A percentile compares a stretch with the other conserved stretches of the same genome.
Evolutionary conservation across 192 early-diverging fungal genomes (phyloP).

Genomic region (Coemansia sp.): DNA sequence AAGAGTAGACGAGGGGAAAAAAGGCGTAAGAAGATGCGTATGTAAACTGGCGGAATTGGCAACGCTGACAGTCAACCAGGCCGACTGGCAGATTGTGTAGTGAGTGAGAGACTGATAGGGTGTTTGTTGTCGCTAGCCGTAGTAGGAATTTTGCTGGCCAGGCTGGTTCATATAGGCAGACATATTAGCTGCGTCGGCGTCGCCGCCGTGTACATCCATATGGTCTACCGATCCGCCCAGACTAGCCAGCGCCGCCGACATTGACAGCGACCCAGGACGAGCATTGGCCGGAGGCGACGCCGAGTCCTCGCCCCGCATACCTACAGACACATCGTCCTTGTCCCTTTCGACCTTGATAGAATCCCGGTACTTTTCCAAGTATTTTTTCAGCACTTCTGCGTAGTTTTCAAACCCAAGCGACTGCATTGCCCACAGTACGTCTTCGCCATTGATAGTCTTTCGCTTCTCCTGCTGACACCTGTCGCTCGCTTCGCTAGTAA

Average conservation of each 20-base stretch:
- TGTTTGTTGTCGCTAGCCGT: constrained; percentile 27
- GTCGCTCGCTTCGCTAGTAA: constrained; percentile 97
- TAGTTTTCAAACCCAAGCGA: constrained; percentile 99
- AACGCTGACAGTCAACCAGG: neutral
- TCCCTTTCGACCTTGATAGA: constrained; percentile 57
- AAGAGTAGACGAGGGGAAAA: neutral
- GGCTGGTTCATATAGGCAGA: constrained; percentile 51
- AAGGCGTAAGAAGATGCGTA: neutral
- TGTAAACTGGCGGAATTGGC: neutral
- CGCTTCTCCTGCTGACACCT: constrained; percentile 93
- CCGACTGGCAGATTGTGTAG: neutral
- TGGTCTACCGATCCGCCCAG: constrained; percentile 27
- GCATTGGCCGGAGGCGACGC: constrained; percentile 27
- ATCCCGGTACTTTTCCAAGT: constrained; percentile 88
- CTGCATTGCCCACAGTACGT: constrained; percentile 98
- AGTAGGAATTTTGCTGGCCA: constrained; percentile 44
- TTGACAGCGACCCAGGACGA: constrained; percentile 4
- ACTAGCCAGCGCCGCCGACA: constrained; percentile 21
- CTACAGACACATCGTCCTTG: constrained; percentile 28
- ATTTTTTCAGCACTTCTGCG: constrained; percentile 84
- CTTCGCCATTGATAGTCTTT: constrained; percentile 98
- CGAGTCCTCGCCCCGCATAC: constrained; percentile 18
- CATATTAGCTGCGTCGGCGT: constrained; percentile 29
- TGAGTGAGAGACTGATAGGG: neutral
- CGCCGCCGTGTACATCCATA: constrained; percentile 22